Evolutionary conservation across 345 rosid genomes (phyloP).

Genomic region (Moringa oleifera): DNA sequence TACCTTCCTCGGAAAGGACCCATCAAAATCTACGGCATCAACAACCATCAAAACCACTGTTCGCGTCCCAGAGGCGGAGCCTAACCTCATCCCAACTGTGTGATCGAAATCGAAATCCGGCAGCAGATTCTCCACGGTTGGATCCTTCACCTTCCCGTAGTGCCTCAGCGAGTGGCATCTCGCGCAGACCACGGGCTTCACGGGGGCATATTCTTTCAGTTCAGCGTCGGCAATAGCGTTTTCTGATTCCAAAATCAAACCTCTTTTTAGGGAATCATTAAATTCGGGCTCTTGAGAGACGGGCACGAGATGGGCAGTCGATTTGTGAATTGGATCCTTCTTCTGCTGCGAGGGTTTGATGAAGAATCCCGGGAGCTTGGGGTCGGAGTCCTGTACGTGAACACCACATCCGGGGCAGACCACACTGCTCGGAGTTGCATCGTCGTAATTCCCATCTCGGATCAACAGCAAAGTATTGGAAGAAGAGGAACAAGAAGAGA

Average conservation of each 20-base stretch:
- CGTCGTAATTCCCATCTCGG: constrained; percentile 84
- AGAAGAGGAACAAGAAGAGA: constrained; percentile 25
- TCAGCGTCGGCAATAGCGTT: constrained; percentile 3
- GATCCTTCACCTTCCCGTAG: constrained; percentile 85
- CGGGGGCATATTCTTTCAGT: constrained; percentile 11
- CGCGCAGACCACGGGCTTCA: constrained; percentile 67
- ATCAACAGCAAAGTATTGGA: constrained; percentile 27
- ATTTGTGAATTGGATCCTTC: constrained; percentile 27
- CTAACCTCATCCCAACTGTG: constrained; percentile 70
- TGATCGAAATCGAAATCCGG: constrained; percentile 92
- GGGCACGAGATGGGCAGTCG: constrained; percentile 35
- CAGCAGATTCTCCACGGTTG: constrained; percentile 70
- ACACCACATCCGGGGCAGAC: constrained; percentile 96
- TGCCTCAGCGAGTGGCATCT: constrained; percentile 90
- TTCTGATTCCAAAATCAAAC: constrained; percentile 38
- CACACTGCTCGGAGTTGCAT: constrained; percentile 39
- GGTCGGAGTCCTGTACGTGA: constrained; percentile 65
- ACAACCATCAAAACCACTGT: constrained; percentile 81
- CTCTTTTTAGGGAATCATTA: constrained; percentile 53
- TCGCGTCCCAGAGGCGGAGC: constrained; percentile 58
- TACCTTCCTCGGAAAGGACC: constrained; percentile 76
- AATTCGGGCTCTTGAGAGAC: constrained; percentile 56
- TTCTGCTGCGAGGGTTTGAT: constrained; percentile 34
- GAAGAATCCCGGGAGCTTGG: constrained; percentile 81
- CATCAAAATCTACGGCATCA: constrained; percentile 88